A percentile compares a stretch with the other conserved stretches of the same genome.
Conservation (phyloP, 2,329 filamentous ascomycete species). For the Fusarium sororula region DNA sequence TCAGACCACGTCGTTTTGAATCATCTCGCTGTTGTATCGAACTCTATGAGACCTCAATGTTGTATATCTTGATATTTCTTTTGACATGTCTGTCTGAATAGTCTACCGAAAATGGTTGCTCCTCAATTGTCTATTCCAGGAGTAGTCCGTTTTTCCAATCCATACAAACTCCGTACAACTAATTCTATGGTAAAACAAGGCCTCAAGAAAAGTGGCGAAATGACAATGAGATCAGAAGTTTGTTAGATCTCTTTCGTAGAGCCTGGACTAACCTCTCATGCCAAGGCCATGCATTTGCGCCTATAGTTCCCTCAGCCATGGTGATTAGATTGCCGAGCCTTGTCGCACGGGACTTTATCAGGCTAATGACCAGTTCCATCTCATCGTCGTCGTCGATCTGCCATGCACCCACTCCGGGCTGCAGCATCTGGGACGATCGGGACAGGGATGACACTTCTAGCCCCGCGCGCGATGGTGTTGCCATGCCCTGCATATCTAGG, state of each 20-base stretch:
- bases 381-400: not conserved
- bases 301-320: not conserved
- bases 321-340: not conserved
- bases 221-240: not conserved
- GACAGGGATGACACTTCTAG: not conserved
- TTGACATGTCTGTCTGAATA: not conserved
- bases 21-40: too few species aligned
- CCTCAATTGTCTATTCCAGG: not conserved
- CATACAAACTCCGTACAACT: not conserved
- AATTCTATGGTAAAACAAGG: accelerated
- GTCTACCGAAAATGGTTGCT: not conserved
- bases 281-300: not conserved
- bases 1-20: not conserved
- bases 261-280: not conserved
- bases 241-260: not conserved
- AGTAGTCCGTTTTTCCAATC: not conserved
- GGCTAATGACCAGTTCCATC: not conserved
- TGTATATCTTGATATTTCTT: not conserved
- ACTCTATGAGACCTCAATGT: accelerated
- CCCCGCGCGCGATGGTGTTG: not conserved
- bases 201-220: not conserved
- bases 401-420: not conserved
- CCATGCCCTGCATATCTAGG: not conserved
- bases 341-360: not conserved
- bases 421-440: not conserved